phyloP scores from a whole-genome alignment of 768 basidiomycete genomes.

The Leccinellum albellum region DNA sequence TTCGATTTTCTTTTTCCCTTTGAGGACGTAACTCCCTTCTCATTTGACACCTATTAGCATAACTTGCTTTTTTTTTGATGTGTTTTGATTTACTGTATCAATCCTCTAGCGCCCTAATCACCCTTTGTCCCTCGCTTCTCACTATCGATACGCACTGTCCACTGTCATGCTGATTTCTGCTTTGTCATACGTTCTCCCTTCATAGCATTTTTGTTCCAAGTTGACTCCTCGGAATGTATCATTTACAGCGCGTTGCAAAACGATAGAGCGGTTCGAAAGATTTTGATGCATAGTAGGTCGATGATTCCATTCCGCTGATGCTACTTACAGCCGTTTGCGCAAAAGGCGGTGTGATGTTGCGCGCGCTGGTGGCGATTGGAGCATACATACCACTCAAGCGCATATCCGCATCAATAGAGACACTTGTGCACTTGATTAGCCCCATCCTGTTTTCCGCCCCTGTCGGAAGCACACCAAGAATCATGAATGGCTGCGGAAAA shows the following conservation, averaged over 20 bases:
- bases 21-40: neutral
- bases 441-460: too few relatives aligned
- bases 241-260: neutral
- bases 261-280: too few relatives aligned
- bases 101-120: slow-evolving; percentile 3
- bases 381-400: too few relatives aligned
- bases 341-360: too few relatives aligned
- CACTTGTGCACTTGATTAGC: too few relatives aligned
- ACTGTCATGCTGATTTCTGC: slow-evolving; percentile 7
- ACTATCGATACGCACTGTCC: neutral
- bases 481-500: too few relatives aligned
- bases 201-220: neutral
- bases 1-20: neutral
- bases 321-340: too few relatives aligned
- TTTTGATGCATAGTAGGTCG: too few relatives aligned
- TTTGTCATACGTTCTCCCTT: neutral
- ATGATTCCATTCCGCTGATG: too few relatives aligned
- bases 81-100: slow-evolving; percentile 8
- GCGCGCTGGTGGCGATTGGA: too few relatives aligned
- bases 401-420: too few relatives aligned
- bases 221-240: slow-evolving; percentile 12
- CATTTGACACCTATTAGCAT: neutral
- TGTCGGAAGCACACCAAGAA: too few relatives aligned
- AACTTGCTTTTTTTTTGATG: neutral
- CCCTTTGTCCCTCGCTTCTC: neutral